A percentile compares a stretch with the other conserved stretches of the same genome.
Evolutionary conservation across 306 rosid genomes (phyloP).

Genomic region (Sphenostylis stenocarpa): DNA sequence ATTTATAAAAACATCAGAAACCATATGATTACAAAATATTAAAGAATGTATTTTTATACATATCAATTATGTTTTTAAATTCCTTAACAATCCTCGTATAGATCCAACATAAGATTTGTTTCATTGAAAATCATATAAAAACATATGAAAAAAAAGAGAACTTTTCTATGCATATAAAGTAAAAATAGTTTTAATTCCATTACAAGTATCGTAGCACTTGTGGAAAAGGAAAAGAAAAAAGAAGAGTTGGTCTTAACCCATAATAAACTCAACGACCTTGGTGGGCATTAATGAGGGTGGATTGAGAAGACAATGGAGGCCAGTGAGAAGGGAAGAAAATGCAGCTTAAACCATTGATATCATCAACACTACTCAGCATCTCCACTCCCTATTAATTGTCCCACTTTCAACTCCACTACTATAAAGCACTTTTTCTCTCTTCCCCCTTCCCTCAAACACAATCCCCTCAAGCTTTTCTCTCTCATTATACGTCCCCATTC

Average conservation of each 20-base stretch:
- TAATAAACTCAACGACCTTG: conserved; percentile 33
- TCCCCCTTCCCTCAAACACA: conserved; percentile 9
- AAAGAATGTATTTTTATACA: too few relatives aligned
- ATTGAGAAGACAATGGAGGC: background rate
- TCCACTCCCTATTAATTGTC: conserved; percentile 14
- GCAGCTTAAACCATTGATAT: background rate
- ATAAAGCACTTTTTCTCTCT: conserved; percentile 18
- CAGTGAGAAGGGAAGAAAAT: background rate
- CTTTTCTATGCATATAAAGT: too few relatives aligned
- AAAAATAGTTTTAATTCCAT: too few relatives aligned
- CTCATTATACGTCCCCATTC: background rate
- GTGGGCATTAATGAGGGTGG: conserved; percentile 47
- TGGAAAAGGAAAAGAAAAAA: background rate
- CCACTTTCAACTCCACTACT: background rate
- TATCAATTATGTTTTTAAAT: too few relatives aligned
- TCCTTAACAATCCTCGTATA: too few relatives aligned
- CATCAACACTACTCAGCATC: background rate
- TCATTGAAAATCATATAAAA: too few relatives aligned
- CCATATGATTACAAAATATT: too few relatives aligned
- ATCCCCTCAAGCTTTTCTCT: background rate
- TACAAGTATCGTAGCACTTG: too few relatives aligned
- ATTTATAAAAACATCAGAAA: too few relatives aligned
- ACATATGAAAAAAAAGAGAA: too few relatives aligned
- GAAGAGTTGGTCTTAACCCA: background rate
- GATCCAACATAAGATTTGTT: too few relatives aligned